Conservation (phyloP, 2,329 filamentous ascomycete species). For the Colletotrichum costaricense region DNA sequence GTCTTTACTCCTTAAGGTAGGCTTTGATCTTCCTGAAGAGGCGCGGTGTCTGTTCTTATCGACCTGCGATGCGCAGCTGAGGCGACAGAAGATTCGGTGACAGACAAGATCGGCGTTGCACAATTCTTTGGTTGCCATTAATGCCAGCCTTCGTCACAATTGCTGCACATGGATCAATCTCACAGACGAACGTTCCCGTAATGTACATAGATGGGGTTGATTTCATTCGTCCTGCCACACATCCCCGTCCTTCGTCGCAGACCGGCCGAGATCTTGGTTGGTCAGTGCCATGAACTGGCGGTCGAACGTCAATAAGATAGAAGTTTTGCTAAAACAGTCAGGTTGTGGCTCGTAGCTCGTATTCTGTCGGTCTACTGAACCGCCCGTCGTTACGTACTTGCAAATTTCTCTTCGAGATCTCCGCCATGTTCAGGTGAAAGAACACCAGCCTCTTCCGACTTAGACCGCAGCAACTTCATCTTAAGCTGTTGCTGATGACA, state of each 20-base stretch:
- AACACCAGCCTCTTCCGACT: slow-evolving; percentile 1
- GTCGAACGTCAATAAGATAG: not conserved
- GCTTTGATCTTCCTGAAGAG: not conserved
- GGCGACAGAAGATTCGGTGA: not conserved
- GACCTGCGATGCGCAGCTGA: not conserved
- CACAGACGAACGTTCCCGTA: not conserved
- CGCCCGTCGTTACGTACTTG: not conserved
- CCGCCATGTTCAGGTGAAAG: not conserved
- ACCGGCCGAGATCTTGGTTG: not conserved
- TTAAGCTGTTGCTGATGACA: not conserved
- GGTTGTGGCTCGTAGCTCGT: not conserved
- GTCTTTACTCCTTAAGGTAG: not conserved
- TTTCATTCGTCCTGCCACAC: not conserved
- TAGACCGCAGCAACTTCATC: slow-evolving; percentile 19
- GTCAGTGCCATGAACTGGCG: not conserved
- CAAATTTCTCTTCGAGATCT: not conserved
- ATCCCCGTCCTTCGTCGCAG: not conserved
- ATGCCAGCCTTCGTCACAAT: not conserved
- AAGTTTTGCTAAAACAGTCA: not conserved
- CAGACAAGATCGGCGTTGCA: not conserved
- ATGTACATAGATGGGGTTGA: too few relatives aligned
- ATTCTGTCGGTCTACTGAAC: not conserved
- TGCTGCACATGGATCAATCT: not conserved
- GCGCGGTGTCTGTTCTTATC: not conserved
- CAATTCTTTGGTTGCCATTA: not conserved